Evolutionary conservation across 805 yeast species (phyloP).

Genomic region (Monosporozyma solicola): DNA sequence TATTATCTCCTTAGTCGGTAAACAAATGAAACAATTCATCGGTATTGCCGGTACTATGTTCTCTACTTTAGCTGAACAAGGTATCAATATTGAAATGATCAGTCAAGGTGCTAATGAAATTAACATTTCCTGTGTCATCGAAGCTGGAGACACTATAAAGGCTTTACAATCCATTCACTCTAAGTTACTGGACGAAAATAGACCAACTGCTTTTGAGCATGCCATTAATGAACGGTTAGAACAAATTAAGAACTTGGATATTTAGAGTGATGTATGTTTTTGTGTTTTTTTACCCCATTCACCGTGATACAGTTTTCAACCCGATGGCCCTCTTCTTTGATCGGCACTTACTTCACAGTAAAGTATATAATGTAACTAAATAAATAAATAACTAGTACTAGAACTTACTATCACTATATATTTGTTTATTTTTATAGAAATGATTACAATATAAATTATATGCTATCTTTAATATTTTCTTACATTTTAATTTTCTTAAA

Average conservation of each 20-base stretch:
- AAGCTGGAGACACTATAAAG: constrained; percentile 69
- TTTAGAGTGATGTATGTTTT: background rate
- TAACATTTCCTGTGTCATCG: constrained; percentile 90
- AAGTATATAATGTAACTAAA: background rate
- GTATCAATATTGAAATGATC: constrained; percentile 94
- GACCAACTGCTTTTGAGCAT: constrained; percentile 19
- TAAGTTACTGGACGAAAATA: constrained; percentile 45
- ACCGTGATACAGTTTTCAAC: background rate
- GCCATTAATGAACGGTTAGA: constrained; percentile 39
- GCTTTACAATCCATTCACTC: constrained; percentile 84
- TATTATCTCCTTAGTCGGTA: constrained; percentile 90
- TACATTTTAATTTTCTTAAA: background rate
- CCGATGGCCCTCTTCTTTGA: background rate
- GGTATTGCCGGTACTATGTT: constrained; percentile 98
- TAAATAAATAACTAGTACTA: background rate
- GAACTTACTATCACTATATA: background rate
- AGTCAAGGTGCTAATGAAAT: constrained; percentile 98
- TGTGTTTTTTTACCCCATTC: too few species aligned
- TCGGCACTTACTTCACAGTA: background rate
- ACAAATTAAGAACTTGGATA: constrained; percentile 33
- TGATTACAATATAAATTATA: background rate
- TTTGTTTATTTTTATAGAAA: background rate
- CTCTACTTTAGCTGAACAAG: constrained; percentile 83
- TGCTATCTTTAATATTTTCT: background rate
- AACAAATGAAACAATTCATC: constrained; percentile 91